Evolutionary conservation across 371 early-diverging fungal genomes (phyloP).

Genomic region (Entomophthora muscae): DNA sequence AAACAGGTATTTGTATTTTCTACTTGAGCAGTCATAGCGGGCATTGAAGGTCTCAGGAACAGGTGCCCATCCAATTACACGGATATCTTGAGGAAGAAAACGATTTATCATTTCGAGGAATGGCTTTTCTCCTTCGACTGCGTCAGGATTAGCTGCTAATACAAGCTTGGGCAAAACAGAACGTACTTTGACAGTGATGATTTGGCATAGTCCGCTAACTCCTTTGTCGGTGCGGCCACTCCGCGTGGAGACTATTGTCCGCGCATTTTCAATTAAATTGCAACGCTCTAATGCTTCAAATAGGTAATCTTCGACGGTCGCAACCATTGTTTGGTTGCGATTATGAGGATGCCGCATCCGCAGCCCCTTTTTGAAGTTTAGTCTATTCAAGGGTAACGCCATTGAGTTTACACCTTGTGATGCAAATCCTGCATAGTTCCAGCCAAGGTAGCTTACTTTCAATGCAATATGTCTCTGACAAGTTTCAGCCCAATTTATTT

Average conservation of each 20-base stretch:
- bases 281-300: constrained; percentile 57
- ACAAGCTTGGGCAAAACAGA: constrained; percentile 18
- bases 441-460: constrained; percentile 80
- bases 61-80: constrained; percentile 82
- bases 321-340: constrained; percentile 21
- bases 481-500: not conserved
- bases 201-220: constrained; percentile 83
- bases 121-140: constrained; percentile 34
- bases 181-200: constrained; percentile 36
- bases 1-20: constrained; percentile 91
- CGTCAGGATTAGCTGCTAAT: constrained; percentile 13
- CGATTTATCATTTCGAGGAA: constrained; percentile 73
- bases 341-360: constrained; percentile 10
- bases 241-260: constrained; percentile 44
- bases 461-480: constrained; percentile 61
- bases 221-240: constrained; percentile 95
- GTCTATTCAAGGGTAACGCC: constrained; percentile 12
- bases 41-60: constrained; percentile 64
- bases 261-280: constrained; percentile 41
- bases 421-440: constrained; percentile 81
- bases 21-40: constrained; percentile 66
- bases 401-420: constrained; percentile 24
- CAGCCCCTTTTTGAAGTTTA: constrained; percentile 13
- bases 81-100: constrained; percentile 71
- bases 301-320: constrained; percentile 70